Evolutionary conservation across 1,139 yeast species (phyloP), one percentile per base, ranked within the genome.

Genomic region (Hansenula lynferdii): DNA sequence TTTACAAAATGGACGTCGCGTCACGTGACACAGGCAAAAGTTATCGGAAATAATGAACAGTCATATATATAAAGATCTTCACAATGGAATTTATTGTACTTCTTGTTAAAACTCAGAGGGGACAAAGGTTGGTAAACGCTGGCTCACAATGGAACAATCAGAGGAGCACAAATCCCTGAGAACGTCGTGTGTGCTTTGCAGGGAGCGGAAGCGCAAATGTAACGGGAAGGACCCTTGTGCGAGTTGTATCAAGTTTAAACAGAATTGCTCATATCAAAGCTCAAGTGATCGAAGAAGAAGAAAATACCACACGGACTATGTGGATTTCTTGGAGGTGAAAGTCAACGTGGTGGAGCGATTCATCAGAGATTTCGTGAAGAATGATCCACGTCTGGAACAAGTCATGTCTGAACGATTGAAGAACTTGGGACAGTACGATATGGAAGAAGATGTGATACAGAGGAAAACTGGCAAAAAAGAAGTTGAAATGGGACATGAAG

Each of bases 181-280:
- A 12, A 18, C 22, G n/a, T 15, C 28, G 20, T 31, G 28, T 12
- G 20, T 14, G 19, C 17, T 9, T 6, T 16, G 25, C 11, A 6
- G n/a, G 7, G 32, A 22, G 18, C 10, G 12, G 8, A 25, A 34
- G 20, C 12, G 30, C n/a, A 18, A 54, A 36, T 58, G 62, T 41
- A 56, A 57, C 39, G 61, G 58, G 23, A 44, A 49, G 15, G 50
- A 42, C 21, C 61, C 61, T 1, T 57, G 61, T 29, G 44, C 58
- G 4, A 55, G 50, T 5, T 58, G 62, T 36, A 37, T 54, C 26
- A 53, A 50, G 21, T 40, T 52, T 33, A 54, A 55, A 23, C 38
- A 44, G 12, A 43, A 36, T 8, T 50, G 57, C 29, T 31, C 43
- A 3, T 51, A 54, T 35, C 45, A 41, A 14, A 41, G 44, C 2